A percentile compares a stretch with the other conserved stretches of the same genome.
Conservation (phyloP, 441 rosid species). For the Euphorbia celastroides region DNA sequence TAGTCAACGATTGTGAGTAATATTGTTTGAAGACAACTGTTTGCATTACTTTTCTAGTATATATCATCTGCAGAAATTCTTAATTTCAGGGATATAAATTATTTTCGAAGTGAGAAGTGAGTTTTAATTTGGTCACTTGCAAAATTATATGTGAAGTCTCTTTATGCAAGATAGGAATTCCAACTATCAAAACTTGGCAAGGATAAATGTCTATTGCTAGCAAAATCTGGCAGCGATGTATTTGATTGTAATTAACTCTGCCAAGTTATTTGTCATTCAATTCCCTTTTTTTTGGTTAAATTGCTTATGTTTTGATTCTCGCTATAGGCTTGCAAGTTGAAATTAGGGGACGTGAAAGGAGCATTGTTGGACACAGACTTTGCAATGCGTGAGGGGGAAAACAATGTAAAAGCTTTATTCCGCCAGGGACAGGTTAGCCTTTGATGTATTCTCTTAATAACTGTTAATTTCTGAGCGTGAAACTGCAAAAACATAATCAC, state of each 20-base stretch:
- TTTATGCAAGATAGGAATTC: neutral
- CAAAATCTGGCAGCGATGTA: neutral
- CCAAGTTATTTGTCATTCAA: neutral
- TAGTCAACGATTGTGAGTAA: neutral
- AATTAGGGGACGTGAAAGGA: constrained; percentile 80
- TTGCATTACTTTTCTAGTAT: neutral
- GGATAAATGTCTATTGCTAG: neutral
- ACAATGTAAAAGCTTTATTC: constrained; percentile 85
- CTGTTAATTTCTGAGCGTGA: neutral
- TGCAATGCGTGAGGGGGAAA: constrained; percentile 84
- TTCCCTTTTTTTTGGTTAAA: neutral
- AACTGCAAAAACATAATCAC: neutral
- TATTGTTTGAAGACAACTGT: neutral
- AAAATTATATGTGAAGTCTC: neutral
- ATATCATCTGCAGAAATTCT: neutral
- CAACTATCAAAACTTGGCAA: neutral
- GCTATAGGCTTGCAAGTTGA: constrained; percentile 78
- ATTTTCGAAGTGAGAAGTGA: neutral
- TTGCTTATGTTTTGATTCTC: constrained; percentile 9
- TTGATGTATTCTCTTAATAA: neutral
- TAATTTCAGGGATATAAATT: neutral
- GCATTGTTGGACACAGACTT: constrained; percentile 79
- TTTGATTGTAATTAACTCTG: neutral
- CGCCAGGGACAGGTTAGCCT: constrained; percentile 89
- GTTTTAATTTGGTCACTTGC: neutral